phyloP scores from a whole-genome alignment of 768 basidiomycete genomes.

The Lactifluus rugatus region DNA sequence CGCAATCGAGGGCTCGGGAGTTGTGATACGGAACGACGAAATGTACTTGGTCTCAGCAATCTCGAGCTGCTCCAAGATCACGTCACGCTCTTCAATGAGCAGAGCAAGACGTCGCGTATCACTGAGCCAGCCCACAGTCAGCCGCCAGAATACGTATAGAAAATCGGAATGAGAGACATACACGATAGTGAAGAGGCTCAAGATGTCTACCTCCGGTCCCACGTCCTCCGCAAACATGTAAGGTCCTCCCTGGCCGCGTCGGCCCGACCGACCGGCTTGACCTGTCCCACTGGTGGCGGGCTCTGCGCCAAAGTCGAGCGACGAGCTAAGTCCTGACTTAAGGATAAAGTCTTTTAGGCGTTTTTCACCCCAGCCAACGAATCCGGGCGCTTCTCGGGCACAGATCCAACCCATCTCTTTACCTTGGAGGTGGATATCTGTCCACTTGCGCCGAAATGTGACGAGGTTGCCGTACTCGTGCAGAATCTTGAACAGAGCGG shows the following conservation, averaged over 20 bases:
- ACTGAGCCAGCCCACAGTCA: slow-evolving; percentile 29
- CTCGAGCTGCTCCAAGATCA: slow-evolving; percentile 70
- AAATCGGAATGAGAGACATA: slow-evolving; percentile 27
- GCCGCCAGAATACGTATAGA: neutral
- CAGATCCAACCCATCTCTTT: slow-evolving; percentile 72
- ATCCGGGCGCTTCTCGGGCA: slow-evolving; percentile 51
- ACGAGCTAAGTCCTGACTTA: slow-evolving; percentile 55
- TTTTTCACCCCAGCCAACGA: slow-evolving; percentile 65
- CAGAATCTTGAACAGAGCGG: slow-evolving; percentile 55
- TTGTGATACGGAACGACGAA: slow-evolving; percentile 60
- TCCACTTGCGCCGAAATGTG: slow-evolving; percentile 49
- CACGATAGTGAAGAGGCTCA: slow-evolving; percentile 68
- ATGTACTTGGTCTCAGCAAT: slow-evolving; percentile 74
- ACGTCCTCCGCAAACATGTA: slow-evolving; percentile 28
- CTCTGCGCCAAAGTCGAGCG: slow-evolving; percentile 32
- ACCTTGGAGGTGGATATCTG: slow-evolving; percentile 51
- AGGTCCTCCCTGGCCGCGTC: neutral
- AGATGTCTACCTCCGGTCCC: slow-evolving; percentile 52
- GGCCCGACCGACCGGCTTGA: neutral
- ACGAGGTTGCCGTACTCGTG: slow-evolving; percentile 51
- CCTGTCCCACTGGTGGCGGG: slow-evolving; percentile 19
- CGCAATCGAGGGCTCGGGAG: slow-evolving; percentile 61
- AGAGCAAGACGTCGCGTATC: slow-evolving; percentile 58
- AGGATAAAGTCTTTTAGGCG: slow-evolving; percentile 58
- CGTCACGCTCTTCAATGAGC: slow-evolving; percentile 67